phyloP scores from a whole-genome alignment of 2,329 filamentous ascomycete species.

The Monilinia fructigena region DNA sequence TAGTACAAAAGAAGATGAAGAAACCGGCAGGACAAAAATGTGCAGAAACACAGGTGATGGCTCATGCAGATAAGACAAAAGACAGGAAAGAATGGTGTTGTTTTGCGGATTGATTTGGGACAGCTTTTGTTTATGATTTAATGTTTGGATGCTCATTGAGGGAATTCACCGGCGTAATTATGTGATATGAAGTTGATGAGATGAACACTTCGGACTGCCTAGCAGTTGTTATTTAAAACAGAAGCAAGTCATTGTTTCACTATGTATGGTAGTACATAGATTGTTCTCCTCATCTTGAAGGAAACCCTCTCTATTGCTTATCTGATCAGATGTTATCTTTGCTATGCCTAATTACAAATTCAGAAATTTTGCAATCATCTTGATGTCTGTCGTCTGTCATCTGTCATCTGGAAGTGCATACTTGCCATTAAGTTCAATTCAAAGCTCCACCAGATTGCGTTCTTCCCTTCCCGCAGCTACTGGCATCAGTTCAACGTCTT shows the following conservation, averaged over 20 bases:
- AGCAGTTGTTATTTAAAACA: neutral
- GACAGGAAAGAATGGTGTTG: neutral
- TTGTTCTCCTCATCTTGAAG: neutral
- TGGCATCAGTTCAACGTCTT: neutral
- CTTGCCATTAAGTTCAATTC: neutral
- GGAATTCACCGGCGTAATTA: neutral
- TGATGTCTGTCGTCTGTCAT: neutral
- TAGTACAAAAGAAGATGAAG: neutral
- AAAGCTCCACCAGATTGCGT: neutral
- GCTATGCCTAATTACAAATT: neutral
- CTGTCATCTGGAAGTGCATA: neutral
- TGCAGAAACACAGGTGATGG: neutral
- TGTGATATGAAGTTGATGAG: neutral
- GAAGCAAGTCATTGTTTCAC: neutral
- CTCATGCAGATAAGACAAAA: neutral
- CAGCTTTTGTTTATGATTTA: neutral
- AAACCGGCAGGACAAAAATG: neutral
- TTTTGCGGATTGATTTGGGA: neutral
- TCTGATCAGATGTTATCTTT: neutral
- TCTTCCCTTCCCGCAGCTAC: conserved; percentile 1
- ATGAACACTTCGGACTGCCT: neutral
- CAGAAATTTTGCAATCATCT: neutral
- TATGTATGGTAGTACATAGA: neutral
- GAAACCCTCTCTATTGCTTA: neutral
- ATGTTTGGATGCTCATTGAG: neutral